A percentile compares a stretch with the other conserved stretches of the same genome.
Conservation (phyloP, 352 stramenopile species). For the Phytophthora aleatoria region DNA sequence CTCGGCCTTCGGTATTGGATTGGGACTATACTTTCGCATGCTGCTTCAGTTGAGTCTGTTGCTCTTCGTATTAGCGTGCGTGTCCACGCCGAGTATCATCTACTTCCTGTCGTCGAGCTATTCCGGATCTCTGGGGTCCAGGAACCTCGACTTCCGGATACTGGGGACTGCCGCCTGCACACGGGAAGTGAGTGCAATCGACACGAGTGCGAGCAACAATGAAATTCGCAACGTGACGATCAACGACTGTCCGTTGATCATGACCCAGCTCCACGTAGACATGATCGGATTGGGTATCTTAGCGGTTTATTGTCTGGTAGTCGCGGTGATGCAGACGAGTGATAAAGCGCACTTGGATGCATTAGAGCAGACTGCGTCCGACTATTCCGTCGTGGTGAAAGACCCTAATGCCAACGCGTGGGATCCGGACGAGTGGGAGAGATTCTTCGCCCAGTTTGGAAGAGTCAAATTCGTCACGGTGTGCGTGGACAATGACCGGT, state of each 20-base stretch:
- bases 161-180: constrained; percentile 66
- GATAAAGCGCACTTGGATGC: constrained; percentile 55
- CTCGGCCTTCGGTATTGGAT: constrained; percentile 73
- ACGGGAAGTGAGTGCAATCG: constrained; percentile 27
- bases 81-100: constrained; percentile 62
- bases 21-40: constrained; percentile 83
- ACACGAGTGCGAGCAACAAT: constrained; percentile 18
- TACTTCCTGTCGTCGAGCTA: constrained; percentile 76
- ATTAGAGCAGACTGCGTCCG: constrained; percentile 66
- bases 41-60: constrained; percentile 58
- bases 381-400: constrained; percentile 78
- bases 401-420: constrained; percentile 72
- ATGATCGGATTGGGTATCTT: constrained; percentile 58
- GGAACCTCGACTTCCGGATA: constrained; percentile 53
- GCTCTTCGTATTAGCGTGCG: constrained; percentile 56
- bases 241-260: constrained; percentile 61
- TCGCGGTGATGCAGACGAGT: constrained; percentile 45
- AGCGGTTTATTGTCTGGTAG: constrained; percentile 50
- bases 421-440: constrained; percentile 67
- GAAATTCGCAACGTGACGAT: constrained; percentile 18
- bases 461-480: constrained; percentile 75
- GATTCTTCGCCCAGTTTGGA: constrained; percentile 75
- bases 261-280: constrained; percentile 61
- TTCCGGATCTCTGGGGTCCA: constrained; percentile 43
- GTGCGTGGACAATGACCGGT: constrained; percentile 56